Evolutionary conservation across 2,329 filamentous ascomycete species (phyloP).

Genomic region (Aspergillus transmontanensis): DNA sequence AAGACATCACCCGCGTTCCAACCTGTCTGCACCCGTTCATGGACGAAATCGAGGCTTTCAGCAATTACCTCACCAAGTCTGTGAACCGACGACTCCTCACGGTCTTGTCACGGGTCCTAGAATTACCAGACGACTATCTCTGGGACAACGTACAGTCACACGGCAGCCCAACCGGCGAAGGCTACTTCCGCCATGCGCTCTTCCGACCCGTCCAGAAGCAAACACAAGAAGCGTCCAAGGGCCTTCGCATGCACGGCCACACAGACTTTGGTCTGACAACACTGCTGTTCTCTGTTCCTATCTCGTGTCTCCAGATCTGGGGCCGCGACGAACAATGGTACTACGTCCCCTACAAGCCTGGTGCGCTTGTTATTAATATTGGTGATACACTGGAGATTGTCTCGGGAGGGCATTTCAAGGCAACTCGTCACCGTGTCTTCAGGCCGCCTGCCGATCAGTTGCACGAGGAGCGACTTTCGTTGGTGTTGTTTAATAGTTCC

Average conservation of each 20-base stretch:
- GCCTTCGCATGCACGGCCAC: constrained; percentile 49
- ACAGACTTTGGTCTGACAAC: constrained; percentile 53
- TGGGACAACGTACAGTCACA: constrained; percentile 51
- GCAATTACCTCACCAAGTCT: constrained; percentile 52
- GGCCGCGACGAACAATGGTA: constrained; percentile 50
- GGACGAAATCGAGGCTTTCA: constrained; percentile 53
- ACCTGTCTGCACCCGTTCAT: constrained; percentile 53
- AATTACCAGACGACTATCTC: constrained; percentile 49
- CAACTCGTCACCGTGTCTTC: constrained; percentile 48
- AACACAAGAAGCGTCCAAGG: constrained; percentile 40
- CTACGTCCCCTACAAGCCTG: constrained; percentile 46
- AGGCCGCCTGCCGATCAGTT: constrained; percentile 45
- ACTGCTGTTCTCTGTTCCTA: constrained; percentile 50
- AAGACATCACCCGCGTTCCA: constrained; percentile 44
- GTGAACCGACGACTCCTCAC: constrained; percentile 49
- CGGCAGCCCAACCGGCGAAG: constrained; percentile 46
- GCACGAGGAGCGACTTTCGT: constrained; percentile 29
- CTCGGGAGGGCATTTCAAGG: constrained; percentile 52
- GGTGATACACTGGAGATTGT: constrained; percentile 51
- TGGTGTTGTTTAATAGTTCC: constrained; percentile 52
- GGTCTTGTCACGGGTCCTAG: constrained; percentile 48
- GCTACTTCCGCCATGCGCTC: constrained; percentile 52
- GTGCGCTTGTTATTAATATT: constrained; percentile 54
- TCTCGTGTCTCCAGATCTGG: constrained; percentile 53
- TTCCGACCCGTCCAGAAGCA: constrained; percentile 40